These are phyloP conservation scores for Xylaria sp. DNA, from an alignment of 2,329 filamentous ascomycete genomes.

Conservation along the genomic window DNA sequence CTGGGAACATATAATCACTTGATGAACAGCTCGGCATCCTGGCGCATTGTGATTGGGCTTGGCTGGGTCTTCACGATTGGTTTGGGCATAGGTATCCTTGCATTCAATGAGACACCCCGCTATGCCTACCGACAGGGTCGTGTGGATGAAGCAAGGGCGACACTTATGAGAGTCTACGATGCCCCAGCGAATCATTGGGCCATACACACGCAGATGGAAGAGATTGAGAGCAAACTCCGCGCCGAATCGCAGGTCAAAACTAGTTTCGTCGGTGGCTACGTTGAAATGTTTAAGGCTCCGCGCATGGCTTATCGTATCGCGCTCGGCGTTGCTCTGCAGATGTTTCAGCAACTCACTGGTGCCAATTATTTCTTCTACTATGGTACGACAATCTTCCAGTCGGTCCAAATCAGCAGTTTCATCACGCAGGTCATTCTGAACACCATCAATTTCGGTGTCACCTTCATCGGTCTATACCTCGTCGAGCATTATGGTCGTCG, in stretches of 20 bases:
- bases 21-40: constrained; percentile 58
- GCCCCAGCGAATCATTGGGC: constrained; percentile 40
- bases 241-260: constrained; percentile 53
- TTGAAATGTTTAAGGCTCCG: constrained; percentile 71
- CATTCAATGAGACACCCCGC: constrained; percentile 64
- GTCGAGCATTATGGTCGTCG: constrained; percentile 74
- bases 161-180: constrained; percentile 61
- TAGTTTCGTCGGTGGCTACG: constrained; percentile 44
- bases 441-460: constrained; percentile 73
- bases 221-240: constrained; percentile 64
- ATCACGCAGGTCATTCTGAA: constrained; percentile 74
- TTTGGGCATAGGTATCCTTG: constrained; percentile 60
- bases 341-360: constrained; percentile 74
- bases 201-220: constrained; percentile 46
- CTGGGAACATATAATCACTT: constrained; percentile 66
- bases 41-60: constrained; percentile 69
- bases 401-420: constrained; percentile 66
- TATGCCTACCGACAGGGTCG: constrained; percentile 61
- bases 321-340: constrained; percentile 69
- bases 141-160: constrained; percentile 58
- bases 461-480: constrained; percentile 75
- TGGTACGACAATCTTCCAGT: constrained; percentile 62
- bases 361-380: constrained; percentile 76
- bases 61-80: constrained; percentile 62
- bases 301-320: constrained; percentile 71